These are phyloP conservation scores for Asterella californica DNA, from an alignment of 225 moss, liverwort and hornwort species.

Conservation along the genomic window DNA sequence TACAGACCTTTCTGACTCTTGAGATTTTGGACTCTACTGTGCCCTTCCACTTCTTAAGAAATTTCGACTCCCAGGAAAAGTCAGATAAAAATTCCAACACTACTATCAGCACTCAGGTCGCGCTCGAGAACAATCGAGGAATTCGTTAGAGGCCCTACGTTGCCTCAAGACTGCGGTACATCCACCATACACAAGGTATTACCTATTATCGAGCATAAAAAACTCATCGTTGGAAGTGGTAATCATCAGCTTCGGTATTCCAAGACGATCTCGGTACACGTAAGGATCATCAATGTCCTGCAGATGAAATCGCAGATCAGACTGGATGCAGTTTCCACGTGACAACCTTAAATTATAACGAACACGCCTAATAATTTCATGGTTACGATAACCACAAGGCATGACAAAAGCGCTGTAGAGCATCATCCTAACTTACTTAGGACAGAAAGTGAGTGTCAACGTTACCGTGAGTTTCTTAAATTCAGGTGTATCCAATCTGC, in stretches of 20 bases:
- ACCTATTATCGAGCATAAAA: slow-evolving; percentile 91
- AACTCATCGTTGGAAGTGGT: slow-evolving; percentile 92
- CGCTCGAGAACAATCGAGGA: not conserved
- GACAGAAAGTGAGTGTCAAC: not conserved
- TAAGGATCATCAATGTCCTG: slow-evolving; percentile 85
- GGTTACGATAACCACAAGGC: not conserved
- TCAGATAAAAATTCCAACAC: too few species aligned
- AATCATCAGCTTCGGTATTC: slow-evolving; percentile 79
- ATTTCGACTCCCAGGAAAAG: too few species aligned
- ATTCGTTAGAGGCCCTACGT: not conserved
- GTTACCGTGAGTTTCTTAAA: slow-evolving; percentile 82
- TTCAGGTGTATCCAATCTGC: slow-evolving; percentile 62
- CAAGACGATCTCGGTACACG: slow-evolving; percentile 65
- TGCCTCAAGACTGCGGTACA: too few species aligned
- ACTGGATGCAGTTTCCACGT: not conserved
- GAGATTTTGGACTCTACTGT: too few species aligned
- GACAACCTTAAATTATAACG: not conserved
- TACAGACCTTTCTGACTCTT: too few species aligned
- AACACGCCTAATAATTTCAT: not conserved
- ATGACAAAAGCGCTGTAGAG: not conserved
- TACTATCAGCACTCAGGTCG: not conserved
- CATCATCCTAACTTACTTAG: too few species aligned
- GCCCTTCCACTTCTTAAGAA: too few species aligned
- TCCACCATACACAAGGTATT: not conserved
- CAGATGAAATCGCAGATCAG: not conserved